A percentile compares a stretch with the other conserved stretches of the same genome.
These are phyloP conservation scores for Aquilaria malaccensis DNA, from an alignment of 345 rosid genomes.

Conservation along the genomic window DNA sequence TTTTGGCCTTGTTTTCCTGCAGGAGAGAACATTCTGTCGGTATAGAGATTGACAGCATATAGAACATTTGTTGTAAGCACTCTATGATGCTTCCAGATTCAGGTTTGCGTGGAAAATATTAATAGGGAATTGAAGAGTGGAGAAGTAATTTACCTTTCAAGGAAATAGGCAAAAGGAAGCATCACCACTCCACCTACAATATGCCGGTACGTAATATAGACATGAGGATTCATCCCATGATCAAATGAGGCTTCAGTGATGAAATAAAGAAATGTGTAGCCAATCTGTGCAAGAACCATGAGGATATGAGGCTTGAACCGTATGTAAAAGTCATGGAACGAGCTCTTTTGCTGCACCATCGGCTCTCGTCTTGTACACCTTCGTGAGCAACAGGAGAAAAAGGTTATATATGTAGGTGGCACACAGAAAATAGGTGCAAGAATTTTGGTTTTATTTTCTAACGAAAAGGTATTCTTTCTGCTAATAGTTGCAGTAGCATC, in stretches of 20 bases:
- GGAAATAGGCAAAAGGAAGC: conserved; percentile 53
- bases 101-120: not conserved
- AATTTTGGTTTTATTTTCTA: no score
- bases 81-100: not conserved
- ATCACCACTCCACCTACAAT: conserved; percentile 33
- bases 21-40: not conserved
- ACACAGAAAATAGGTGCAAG: no score
- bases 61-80: no score
- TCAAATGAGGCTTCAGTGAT: conserved; percentile 63
- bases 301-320: conserved; percentile 51
- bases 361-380: no score
- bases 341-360: no score
- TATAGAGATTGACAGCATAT: no score
- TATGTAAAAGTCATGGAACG: not conserved
- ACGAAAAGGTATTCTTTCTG: no score
- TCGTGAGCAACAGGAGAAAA: no score
- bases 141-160: conserved; percentile 33
- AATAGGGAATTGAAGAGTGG: not conserved
- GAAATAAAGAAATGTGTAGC: conserved; percentile 47
- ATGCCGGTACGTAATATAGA: conserved; percentile 58
- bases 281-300: conserved; percentile 41
- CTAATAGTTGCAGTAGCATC: no score
- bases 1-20: conserved; percentile 60
- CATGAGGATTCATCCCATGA: conserved; percentile 70
- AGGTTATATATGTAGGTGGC: no score